Evolutionary conservation across 2,329 filamentous ascomycete species (phyloP).

Genomic region (Sporothrix pallida): DNA sequence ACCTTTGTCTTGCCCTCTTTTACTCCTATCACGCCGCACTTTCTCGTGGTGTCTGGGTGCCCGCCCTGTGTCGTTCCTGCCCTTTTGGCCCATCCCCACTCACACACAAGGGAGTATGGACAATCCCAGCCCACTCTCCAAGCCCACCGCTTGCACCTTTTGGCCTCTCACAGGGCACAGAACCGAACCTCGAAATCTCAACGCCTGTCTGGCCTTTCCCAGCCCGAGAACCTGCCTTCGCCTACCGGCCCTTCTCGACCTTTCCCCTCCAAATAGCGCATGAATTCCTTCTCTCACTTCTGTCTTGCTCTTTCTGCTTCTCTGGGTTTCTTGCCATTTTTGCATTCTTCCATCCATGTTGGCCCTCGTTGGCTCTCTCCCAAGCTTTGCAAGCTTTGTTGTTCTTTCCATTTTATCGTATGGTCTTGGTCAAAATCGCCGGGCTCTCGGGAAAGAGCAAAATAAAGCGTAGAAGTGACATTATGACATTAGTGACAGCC

Average conservation of each 20-base stretch:
- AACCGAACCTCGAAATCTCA: background rate
- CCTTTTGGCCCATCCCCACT: slow-evolving; percentile 26
- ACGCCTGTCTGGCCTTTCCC: background rate
- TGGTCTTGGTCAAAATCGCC: background rate
- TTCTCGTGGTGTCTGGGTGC: background rate
- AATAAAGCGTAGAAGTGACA: background rate
- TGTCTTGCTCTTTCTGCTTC: slow-evolving; percentile 10
- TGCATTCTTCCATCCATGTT: background rate
- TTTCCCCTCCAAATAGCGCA: slow-evolving; percentile 12
- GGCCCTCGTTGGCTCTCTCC: background rate
- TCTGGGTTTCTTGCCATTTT: slow-evolving; percentile 17
- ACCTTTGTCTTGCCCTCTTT: background rate
- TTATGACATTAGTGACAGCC: background rate
- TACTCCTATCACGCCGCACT: slow-evolving; percentile 16
- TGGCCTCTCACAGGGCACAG: slow-evolving; percentile 21
- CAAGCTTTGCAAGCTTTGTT: background rate
- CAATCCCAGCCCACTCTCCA: slow-evolving; percentile 7
- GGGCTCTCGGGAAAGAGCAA: slow-evolving; percentile 9
- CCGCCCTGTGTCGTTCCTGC: slow-evolving; percentile 26
- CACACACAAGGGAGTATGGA: background rate
- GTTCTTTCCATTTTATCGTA: background rate
- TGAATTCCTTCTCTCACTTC: background rate
- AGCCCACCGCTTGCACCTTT: slow-evolving; percentile 16
- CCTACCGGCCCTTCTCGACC: slow-evolving; percentile 24
- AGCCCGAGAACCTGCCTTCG: slow-evolving; percentile 11